Percentiles rank a stretch among this genome's conserved stretches.
Conservation (phyloP, 257 asterid genomes). For the Agastache rugosa region DNA sequence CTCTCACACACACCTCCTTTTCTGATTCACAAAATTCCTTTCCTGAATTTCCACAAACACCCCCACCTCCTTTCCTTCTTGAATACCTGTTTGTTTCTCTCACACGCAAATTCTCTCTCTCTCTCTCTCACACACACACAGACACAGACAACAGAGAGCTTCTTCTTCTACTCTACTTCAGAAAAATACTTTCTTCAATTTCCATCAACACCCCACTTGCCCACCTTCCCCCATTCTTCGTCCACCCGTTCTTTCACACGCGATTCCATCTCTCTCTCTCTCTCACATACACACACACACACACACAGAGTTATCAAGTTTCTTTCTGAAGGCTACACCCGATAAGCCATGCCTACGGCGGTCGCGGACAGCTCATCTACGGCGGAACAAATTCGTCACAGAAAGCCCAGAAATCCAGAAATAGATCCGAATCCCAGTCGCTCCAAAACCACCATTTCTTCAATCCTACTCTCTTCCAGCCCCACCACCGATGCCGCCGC, state of each 20-base stretch:
- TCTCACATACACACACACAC: conserved; percentile 21
- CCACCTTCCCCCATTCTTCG: conserved; percentile 22
- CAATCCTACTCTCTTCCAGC: conserved; percentile 55
- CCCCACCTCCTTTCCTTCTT: conserved; percentile 13
- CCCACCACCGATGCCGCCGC: conserved; percentile 30
- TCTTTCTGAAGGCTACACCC: background rate
- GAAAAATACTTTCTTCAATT: conserved; percentile 39
- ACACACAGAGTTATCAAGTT: background rate
- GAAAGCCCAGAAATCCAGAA: conserved; percentile 66
- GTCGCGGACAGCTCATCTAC: conserved; percentile 47
- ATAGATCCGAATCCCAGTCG: conserved; percentile 62
- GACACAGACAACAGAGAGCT: conserved; percentile 6
- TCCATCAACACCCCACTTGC: conserved; percentile 33
- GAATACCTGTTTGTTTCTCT: background rate
- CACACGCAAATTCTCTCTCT: conserved; percentile 17
- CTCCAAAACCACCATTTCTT: conserved; percentile 74
- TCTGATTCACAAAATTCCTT: conserved; percentile 33
- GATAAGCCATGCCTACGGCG: conserved; percentile 39
- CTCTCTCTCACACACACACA: background rate
- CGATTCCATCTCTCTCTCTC: background rate
- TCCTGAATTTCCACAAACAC: conserved; percentile 21
- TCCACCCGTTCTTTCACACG: conserved; percentile 11
- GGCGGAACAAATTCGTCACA: conserved; percentile 50
- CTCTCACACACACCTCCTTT: background rate
- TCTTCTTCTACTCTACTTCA: conserved; percentile 30